Percentiles rank a stretch among this genome's conserved stretches.
Conservation (phyloP, 75 land plant genomes). For the Selaginella moellendorffii region DNA sequence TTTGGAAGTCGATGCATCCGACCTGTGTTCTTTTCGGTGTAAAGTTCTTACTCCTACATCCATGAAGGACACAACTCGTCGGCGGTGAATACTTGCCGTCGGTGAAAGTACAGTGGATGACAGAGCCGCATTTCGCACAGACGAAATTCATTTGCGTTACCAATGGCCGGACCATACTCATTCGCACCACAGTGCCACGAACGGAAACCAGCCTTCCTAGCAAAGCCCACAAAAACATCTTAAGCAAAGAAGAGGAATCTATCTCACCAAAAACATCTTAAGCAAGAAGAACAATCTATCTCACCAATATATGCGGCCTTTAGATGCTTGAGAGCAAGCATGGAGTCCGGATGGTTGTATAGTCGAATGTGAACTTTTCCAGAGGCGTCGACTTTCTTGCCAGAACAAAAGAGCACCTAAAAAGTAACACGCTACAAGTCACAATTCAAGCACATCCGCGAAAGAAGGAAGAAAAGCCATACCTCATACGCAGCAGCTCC, state of each 20-base stretch:
- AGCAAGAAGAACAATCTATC: too few relatives aligned
- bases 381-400: conserved; percentile 20
- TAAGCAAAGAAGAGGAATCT: not conserved
- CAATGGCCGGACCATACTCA: conserved; percentile 72
- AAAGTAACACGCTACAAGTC: conserved; percentile 1
- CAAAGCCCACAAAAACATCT: not conserved
- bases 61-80: conserved; percentile 34
- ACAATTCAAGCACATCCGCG: too few relatives aligned
- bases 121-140: conserved; percentile 55
- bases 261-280: too few relatives aligned
- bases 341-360: conserved; percentile 63
- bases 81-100: conserved; percentile 93
- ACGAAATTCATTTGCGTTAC: conserved; percentile 59
- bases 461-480: too few relatives aligned
- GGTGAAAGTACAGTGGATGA: conserved; percentile 34
- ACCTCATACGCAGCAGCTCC: conserved; percentile 87
- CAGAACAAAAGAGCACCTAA: conserved; percentile 35
- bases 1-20: conserved; percentile 66
- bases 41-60: conserved; percentile 80
- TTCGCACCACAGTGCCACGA: conserved; percentile 83
- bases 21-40: conserved; percentile 50
- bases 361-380: conserved; percentile 55
- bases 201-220: conserved; percentile 82
- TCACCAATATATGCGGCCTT: conserved; percentile 91
- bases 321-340: conserved; percentile 62